Evolutionary conservation across 2,329 filamentous ascomycete species (phyloP).

Genomic region (Diplodia mutila): DNA sequence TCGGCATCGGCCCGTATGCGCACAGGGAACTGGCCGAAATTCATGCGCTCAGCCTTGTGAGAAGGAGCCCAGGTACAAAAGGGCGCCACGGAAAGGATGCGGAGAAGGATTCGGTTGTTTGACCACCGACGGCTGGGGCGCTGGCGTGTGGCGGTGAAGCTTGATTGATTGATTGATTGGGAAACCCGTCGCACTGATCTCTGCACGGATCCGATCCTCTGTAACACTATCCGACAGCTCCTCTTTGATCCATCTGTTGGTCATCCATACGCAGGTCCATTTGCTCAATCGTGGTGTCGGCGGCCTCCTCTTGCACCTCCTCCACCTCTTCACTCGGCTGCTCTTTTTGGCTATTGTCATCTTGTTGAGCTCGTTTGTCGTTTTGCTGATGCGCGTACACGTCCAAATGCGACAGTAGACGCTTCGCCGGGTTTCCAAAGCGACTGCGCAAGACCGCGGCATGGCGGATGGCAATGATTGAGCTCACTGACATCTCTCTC

Average conservation of each 20-base stretch:
- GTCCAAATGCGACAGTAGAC: background rate
- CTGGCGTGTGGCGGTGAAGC: no score
- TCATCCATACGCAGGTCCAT: background rate
- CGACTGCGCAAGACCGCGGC: no score
- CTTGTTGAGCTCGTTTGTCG: background rate
- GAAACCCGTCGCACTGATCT: no score
- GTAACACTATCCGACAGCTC: no score
- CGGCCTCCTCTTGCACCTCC: background rate
- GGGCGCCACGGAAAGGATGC: background rate
- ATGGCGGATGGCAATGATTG: no score
- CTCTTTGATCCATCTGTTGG: no score
- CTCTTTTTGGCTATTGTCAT: background rate
- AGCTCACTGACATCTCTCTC: no score
- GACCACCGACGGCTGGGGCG: no score
- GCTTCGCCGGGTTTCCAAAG: background rate
- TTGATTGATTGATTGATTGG: background rate
- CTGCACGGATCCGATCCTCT: no score
- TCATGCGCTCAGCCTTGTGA: background rate
- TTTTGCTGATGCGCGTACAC: background rate
- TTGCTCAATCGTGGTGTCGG: no score
- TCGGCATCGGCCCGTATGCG: constrained; percentile 13
- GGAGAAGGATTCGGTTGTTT: background rate
- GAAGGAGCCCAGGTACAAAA: background rate
- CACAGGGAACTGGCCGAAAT: background rate
- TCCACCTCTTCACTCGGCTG: background rate